Conservation (phyloP, 352 stramenopile species). For the Pythium rhizo-oryzae region DNA sequence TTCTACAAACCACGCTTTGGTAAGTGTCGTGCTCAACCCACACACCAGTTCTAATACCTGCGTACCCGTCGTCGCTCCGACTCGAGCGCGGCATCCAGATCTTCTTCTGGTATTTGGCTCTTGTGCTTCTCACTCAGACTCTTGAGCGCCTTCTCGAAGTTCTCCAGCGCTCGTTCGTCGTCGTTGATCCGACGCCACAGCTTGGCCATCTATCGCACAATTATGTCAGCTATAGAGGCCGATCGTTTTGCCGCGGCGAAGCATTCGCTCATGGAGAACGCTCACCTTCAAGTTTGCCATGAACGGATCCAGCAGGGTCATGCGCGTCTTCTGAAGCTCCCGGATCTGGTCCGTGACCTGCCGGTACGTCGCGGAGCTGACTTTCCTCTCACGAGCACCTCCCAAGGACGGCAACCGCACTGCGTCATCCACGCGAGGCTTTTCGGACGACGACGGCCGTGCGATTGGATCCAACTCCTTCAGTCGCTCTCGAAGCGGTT, state of each 20-base stretch:
- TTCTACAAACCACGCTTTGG: slow-evolving; percentile 22
- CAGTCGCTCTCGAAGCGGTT: slow-evolving; percentile 33
- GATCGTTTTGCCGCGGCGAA: too few species aligned
- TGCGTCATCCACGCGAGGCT: slow-evolving; percentile 7
- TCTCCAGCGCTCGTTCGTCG: slow-evolving; percentile 48
- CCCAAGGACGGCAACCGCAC: slow-evolving; percentile 17
- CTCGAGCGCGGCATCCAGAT: slow-evolving; percentile 38
- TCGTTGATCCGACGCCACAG: slow-evolving; percentile 61
- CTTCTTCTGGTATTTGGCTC: slow-evolving; percentile 30
- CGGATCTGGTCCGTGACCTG: slow-evolving; percentile 50
- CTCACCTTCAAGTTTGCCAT: slow-evolving; percentile 60
- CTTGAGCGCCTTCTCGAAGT: slow-evolving; percentile 49
- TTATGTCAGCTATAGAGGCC: neutral
- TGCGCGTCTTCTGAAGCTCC: slow-evolving; percentile 40
- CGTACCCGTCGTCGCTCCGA: slow-evolving; percentile 50
- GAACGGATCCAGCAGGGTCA: slow-evolving; percentile 49
- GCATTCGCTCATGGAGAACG: neutral
- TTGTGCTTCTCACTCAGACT: slow-evolving; percentile 42
- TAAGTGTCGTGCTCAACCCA: too few species aligned
- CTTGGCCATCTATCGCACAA: slow-evolving; percentile 43
- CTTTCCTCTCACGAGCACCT: neutral
- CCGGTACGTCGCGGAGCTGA: slow-evolving; percentile 36
- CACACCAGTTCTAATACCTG: too few species aligned
- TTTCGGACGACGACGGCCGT: slow-evolving; percentile 16
- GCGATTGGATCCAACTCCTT: slow-evolving; percentile 30